These are phyloP conservation scores for Podospora didyma DNA, from an alignment of 495 filamentous ascomycete genomes.

Conservation along the genomic window DNA sequence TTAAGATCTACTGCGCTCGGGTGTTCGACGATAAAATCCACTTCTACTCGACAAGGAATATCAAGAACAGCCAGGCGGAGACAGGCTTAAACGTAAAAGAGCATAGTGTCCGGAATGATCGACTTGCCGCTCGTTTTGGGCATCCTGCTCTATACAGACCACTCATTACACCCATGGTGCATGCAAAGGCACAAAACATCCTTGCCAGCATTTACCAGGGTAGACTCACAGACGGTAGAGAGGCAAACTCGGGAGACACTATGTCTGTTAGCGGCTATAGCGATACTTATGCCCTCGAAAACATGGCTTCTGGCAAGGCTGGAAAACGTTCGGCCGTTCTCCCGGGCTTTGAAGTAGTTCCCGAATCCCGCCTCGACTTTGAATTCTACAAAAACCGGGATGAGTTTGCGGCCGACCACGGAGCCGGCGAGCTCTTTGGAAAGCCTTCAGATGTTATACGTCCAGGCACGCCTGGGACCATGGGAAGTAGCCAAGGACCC, in stretches of 20 bases:
- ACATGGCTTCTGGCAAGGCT: slow-evolving; percentile 70
- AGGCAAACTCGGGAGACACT: slow-evolving; percentile 46
- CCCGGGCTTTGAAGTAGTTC: slow-evolving; percentile 80
- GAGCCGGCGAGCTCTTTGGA: slow-evolving; percentile 72
- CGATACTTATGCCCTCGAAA: slow-evolving; percentile 66
- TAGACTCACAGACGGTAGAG: slow-evolving; percentile 57
- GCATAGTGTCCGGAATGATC: slow-evolving; percentile 54
- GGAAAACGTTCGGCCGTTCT: slow-evolving; percentile 57
- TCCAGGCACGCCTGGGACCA: slow-evolving; percentile 61
- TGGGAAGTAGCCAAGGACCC: slow-evolving; percentile 32
- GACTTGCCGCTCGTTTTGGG: slow-evolving; percentile 77
- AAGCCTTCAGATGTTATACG: slow-evolving; percentile 62
- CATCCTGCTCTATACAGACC: slow-evolving; percentile 87
- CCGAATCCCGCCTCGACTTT: slow-evolving; percentile 88
- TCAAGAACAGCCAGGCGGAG: slow-evolving; percentile 52
- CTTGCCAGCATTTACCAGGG: slow-evolving; percentile 79
- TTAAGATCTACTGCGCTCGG: slow-evolving; percentile 79
- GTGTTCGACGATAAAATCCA: slow-evolving; percentile 73
- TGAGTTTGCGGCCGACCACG: slow-evolving; percentile 85
- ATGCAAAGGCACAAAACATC: slow-evolving; percentile 78
- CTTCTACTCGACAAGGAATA: slow-evolving; percentile 65
- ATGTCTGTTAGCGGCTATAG: slow-evolving; percentile 63
- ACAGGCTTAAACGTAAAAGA: slow-evolving; percentile 37
- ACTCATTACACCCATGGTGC: slow-evolving; percentile 93
- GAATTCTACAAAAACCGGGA: slow-evolving; percentile 82